Conservation (phyloP, 371 early-diverging fungal genomes). For the Coemansia sp. region DNA sequence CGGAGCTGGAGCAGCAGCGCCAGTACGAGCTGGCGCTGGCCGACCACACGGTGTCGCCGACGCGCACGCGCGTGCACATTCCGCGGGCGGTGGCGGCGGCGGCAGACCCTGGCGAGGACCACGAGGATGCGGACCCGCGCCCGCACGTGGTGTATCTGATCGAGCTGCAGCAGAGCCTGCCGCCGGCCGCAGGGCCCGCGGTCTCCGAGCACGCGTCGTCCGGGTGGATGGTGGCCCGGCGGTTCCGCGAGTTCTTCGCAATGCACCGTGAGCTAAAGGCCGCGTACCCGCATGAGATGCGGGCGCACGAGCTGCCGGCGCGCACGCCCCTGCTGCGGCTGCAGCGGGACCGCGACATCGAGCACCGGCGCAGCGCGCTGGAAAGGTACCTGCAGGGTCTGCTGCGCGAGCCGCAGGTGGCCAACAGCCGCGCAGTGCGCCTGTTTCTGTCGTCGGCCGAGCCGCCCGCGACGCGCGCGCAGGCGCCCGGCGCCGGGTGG, state of each 20-base stretch:
- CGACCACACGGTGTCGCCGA: constrained; percentile 68
- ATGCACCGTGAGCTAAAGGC: constrained; percentile 71
- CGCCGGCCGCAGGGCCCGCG: not conserved
- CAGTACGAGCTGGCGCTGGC: constrained; percentile 65
- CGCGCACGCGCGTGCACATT: constrained; percentile 50
- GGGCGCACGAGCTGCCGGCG: constrained; percentile 70
- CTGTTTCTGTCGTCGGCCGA: constrained; percentile 61
- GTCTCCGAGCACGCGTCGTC: constrained; percentile 38
- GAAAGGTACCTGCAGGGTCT: constrained; percentile 72
- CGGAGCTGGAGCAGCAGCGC: constrained; percentile 66
- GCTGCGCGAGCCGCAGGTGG: constrained; percentile 57
- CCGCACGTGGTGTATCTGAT: constrained; percentile 76
- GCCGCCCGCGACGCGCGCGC: constrained; percentile 7
- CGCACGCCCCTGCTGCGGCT: constrained; percentile 67
- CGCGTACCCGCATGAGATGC: constrained; percentile 56
- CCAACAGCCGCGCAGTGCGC: constrained; percentile 59
- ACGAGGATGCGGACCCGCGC: constrained; percentile 52
- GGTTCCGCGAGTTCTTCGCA: constrained; percentile 80
- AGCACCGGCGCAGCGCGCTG: constrained; percentile 65
- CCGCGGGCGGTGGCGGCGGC: constrained; percentile 36
- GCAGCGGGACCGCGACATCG: constrained; percentile 63
- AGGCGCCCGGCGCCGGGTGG: constrained; percentile 15
- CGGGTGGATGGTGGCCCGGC: constrained; percentile 77
- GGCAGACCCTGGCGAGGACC: not conserved
- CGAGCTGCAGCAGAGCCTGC: constrained; percentile 67